Percentiles rank a stretch among this genome's conserved stretches.
These are phyloP conservation scores for Suillus subalutaceus DNA, from an alignment of 768 basidiomycete genomes.

Conservation along the genomic window DNA sequence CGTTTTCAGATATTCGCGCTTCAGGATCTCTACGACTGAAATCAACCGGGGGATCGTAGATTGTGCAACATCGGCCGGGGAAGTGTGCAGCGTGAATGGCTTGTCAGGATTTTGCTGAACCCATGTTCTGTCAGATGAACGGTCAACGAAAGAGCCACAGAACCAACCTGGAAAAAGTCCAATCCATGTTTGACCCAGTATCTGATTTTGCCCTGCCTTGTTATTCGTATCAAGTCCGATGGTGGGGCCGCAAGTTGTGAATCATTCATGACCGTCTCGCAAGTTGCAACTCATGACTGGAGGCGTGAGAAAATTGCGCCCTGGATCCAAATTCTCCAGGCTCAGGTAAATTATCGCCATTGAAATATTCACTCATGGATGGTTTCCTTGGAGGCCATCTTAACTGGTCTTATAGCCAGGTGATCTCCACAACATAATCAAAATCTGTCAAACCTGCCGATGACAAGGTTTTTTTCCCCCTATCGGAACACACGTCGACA, in stretches of 20 bases:
- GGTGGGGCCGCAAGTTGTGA: neutral
- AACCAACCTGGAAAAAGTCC: slow-evolving; percentile 53
- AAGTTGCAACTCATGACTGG: neutral
- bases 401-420: too few relatives aligned
- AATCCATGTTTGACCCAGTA: slow-evolving; percentile 56
- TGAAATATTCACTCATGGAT: too few relatives aligned
- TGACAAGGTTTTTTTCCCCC: too few relatives aligned
- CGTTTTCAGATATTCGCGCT: slow-evolving; percentile 71
- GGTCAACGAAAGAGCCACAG: slow-evolving; percentile 1
- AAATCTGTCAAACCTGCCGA: too few relatives aligned
- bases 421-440: too few relatives aligned
- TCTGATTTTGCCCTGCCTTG: slow-evolving; percentile 56
- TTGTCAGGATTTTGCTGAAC: slow-evolving; percentile 49
- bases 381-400: too few relatives aligned
- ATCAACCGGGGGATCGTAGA: slow-evolving; percentile 64
- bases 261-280: neutral
- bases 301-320: neutral
- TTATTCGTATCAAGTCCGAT: slow-evolving; percentile 51
- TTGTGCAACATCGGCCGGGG: slow-evolving; percentile 43
- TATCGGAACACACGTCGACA: too few relatives aligned
- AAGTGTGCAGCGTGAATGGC: slow-evolving; percentile 61
- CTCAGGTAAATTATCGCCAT: too few relatives aligned
- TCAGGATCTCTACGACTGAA: slow-evolving; percentile 82
- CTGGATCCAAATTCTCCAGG: too few relatives aligned
- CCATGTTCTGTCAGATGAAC: slow-evolving; percentile 7